Evolutionary conservation across 1,284 basidiomycete genomes (phyloP).

Genomic region (Somion occarium): DNA sequence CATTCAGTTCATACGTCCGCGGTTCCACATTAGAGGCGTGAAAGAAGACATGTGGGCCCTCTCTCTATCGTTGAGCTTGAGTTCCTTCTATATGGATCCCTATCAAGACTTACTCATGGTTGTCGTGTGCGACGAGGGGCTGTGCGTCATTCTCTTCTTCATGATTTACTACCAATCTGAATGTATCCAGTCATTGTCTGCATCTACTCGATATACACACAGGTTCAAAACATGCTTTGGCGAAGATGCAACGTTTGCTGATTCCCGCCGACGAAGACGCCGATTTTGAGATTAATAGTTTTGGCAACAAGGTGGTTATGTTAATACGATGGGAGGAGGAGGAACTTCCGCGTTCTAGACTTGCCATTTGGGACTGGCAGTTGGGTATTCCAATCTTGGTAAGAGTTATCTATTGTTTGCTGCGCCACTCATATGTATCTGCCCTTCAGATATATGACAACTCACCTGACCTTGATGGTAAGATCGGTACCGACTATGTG

Average conservation of each 20-base stretch:
- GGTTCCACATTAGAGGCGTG: not conserved
- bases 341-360: not conserved
- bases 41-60: not conserved
- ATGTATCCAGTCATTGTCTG: not conserved
- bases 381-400: not conserved
- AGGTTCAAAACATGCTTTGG: not conserved
- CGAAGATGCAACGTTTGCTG: not conserved
- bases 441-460: not conserved
- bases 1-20: not conserved
- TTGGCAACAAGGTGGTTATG: not conserved
- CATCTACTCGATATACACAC: not conserved
- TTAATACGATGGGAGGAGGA: not conserved
- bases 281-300: not conserved
- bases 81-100: not conserved
- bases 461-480: not conserved
- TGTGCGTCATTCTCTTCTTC: not conserved
- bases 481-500: not conserved
- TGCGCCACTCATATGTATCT: not conserved
- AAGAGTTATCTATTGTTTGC: too few relatives aligned
- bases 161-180: not conserved
- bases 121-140: not conserved
- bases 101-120: not conserved
- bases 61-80: not conserved
- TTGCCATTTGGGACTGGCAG: not conserved
- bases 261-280: not conserved